These are phyloP conservation scores for Linnemannia elongata DNA, from an alignment of 192 early-diverging fungal genomes.

Conservation along the genomic window DNA sequence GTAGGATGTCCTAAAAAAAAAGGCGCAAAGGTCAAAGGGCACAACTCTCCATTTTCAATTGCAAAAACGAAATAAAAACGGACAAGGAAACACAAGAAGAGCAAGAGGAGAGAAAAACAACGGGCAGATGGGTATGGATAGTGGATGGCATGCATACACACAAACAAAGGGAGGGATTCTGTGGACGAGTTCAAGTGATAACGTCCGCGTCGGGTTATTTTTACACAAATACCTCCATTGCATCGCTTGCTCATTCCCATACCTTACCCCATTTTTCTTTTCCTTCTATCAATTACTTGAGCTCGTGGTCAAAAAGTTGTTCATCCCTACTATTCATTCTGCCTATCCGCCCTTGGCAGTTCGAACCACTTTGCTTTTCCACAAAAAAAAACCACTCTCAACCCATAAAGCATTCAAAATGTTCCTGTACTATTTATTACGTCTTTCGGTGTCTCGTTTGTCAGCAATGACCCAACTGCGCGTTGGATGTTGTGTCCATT, in stretches of 20 bases:
- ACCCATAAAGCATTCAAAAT: neutral
- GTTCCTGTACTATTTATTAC: neutral
- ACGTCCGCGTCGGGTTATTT: conserved; percentile 3
- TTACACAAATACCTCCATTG: neutral
- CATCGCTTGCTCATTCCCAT: neutral
- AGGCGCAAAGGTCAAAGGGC: neutral
- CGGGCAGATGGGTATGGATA: neutral
- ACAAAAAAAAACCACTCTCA: neutral
- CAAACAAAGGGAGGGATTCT: neutral
- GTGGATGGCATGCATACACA: neutral
- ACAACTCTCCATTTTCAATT: neutral
- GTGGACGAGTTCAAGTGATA: neutral
- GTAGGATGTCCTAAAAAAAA: neutral
- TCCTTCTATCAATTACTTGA: neutral
- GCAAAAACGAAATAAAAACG: neutral
- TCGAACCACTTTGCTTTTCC: neutral
- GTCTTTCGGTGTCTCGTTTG: neutral
- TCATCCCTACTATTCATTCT: neutral
- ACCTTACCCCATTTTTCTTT: neutral
- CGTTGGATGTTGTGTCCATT: neutral
- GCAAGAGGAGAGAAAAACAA: neutral
- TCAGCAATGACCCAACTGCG: neutral
- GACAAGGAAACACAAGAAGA: neutral
- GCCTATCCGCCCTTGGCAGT: neutral
- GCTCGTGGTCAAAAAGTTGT: neutral